Percentiles rank a stretch among this genome's conserved stretches.
Evolutionary conservation across 768 basidiomycete species (phyloP).

Genomic region (Suillus cothurnatus): DNA sequence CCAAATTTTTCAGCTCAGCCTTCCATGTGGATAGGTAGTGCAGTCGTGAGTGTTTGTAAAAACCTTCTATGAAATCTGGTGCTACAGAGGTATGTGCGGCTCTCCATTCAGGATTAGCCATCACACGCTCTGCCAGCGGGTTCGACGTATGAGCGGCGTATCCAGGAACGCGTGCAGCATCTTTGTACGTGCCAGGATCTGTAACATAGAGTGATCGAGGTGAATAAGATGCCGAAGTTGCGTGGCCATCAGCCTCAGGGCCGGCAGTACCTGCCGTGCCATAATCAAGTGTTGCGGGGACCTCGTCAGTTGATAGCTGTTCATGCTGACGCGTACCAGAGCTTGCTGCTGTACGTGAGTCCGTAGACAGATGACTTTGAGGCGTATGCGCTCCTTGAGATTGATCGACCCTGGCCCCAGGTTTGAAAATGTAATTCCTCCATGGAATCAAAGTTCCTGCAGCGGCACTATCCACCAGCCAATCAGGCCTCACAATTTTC

Average conservation of each 20-base stretch:
- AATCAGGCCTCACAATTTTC: conserved; percentile 88
- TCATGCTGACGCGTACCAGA: background rate
- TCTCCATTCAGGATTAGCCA: conserved; percentile 87
- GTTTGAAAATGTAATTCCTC: conserved; percentile 68
- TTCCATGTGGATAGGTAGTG: conserved; percentile 95
- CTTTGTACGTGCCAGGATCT: conserved; percentile 44
- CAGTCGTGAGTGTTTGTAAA: conserved; percentile 84
- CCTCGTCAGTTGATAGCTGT: background rate
- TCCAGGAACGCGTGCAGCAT: conserved; percentile 50
- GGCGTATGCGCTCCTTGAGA: conserved; percentile 46
- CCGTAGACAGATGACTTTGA: conserved; percentile 11
- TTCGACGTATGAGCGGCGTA: conserved; percentile 77
- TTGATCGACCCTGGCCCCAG: conserved; percentile 47
- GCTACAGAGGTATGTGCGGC: conserved; percentile 85
- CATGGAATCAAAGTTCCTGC: conserved; percentile 74
- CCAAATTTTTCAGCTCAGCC: conserved; percentile 79
- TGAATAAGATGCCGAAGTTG: conserved; percentile 11
- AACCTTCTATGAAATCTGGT: conserved; percentile 85
- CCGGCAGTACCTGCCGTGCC: background rate
- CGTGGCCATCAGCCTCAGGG: background rate
- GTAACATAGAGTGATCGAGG: conserved; percentile 38
- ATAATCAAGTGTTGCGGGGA: background rate
- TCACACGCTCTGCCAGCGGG: conserved; percentile 70
- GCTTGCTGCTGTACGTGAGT: background rate
- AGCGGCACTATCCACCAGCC: conserved; percentile 83